phyloP scores from a whole-genome alignment of 106 monocot species.

The Posidonia australis region DNA sequence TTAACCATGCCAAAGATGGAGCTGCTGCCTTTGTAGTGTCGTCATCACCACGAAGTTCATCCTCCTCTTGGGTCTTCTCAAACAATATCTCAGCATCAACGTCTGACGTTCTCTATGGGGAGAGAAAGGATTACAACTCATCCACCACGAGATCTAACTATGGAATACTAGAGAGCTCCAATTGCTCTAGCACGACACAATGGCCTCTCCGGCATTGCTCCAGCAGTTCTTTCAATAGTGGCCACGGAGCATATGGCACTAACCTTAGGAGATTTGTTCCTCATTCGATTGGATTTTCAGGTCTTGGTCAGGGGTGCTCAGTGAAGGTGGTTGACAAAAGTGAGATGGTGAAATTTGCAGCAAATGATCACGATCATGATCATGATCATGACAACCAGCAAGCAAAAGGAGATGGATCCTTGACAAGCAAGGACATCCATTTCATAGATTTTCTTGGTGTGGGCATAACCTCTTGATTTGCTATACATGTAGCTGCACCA shows the following conservation, averaged over 20 bases:
- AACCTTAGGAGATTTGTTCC: background rate
- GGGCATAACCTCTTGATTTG: background rate
- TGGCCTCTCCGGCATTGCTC: too few species aligned
- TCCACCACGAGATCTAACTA: too few species aligned
- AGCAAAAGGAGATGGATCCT: background rate
- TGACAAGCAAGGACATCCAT: background rate
- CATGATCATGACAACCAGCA: background rate
- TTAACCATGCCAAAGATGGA: background rate
- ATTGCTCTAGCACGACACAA: background rate
- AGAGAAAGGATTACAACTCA: background rate
- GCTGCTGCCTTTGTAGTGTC: background rate
- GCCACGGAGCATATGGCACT: too few species aligned
- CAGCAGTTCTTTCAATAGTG: too few species aligned
- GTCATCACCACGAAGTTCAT: background rate
- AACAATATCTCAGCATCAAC: background rate
- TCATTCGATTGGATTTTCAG: background rate
- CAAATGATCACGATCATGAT: background rate
- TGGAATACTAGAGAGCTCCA: background rate
- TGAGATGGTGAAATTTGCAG: background rate
- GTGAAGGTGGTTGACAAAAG: background rate
- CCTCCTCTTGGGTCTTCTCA: background rate
- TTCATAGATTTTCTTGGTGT: constrained; percentile 7
- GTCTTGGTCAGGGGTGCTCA: background rate
- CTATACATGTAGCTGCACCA: too few species aligned
- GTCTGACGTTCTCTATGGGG: background rate